Evolutionary conservation across 2,329 filamentous ascomycete genomes (phyloP), one percentile per base, ranked within the genome.

Genomic region (Aspergillus brunneoviolaceus): DNA sequence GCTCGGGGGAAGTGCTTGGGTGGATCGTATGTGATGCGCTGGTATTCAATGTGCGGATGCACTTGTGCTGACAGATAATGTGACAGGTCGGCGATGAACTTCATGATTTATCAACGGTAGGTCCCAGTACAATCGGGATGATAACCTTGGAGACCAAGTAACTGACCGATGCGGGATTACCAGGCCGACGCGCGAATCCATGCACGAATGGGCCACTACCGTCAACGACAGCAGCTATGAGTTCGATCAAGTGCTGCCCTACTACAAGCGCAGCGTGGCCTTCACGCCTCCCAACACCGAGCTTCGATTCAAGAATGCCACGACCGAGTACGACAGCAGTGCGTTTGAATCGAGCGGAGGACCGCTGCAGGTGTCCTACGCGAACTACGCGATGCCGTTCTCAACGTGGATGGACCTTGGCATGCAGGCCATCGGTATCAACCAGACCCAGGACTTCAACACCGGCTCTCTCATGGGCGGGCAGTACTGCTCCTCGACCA

Each of bases 361-460:
- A 0, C 76, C 78, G 0, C 59, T 81, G 1, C 66, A 77, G 45
- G 74, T 81, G 2, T 76, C 78, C 0, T 81, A 75, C 58, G 58
- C 74, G 4, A 78, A 80, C 53, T 81, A 72, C 49, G 76, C 71
- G 4, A 68, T 74, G 60, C 67, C 76, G 0, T 78, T 78, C 29
- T 71, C 72, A 6, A 77, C 73, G 12, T 81, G 76, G 76, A 74
- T 73, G 65, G 67, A 64, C 12, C 64, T 66, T 9, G 79, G 72
- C 1, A 70, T 83, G 57, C 63, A 77, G 21, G 72, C 72, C 1
- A 73, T 82, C 12, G 80, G 80, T 0, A 67, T 83, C 23, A 62
- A 69, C 1, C 69, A 67, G 4, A 59, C 69, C 1, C 29, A 69
- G 3, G 79, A 76, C 16, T 80, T 81, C 62, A 77, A 78, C 60